Evolutionary conservation across 139 green algal species (phyloP).

Genomic region (Eudorina sp.): DNA sequence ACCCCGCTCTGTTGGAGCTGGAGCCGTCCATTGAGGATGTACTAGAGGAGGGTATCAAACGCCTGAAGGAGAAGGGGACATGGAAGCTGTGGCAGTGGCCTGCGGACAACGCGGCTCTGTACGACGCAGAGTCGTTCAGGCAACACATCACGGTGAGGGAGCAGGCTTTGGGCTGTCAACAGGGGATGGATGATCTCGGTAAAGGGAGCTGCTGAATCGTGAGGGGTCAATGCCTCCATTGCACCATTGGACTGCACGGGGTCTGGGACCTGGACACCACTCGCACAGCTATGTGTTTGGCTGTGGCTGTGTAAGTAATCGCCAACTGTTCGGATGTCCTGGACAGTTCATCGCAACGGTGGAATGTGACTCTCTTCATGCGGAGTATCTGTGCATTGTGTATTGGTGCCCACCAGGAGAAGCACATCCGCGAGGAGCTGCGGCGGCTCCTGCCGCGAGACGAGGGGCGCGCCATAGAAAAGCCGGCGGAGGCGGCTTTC

Average conservation of each 20-base stretch:
- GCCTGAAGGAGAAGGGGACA: slow-evolving; percentile 55
- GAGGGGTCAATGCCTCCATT: too few relatives aligned
- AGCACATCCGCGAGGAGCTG: slow-evolving; percentile 76
- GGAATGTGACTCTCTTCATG: too few relatives aligned
- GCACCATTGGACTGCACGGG: too few relatives aligned
- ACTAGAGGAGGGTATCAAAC: slow-evolving; percentile 75
- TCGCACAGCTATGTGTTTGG: too few relatives aligned
- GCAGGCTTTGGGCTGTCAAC: background rate
- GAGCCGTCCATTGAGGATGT: slow-evolving; percentile 76
- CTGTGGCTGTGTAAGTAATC: too few relatives aligned
- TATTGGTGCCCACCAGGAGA: slow-evolving; percentile 61
- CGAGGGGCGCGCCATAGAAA: slow-evolving; percentile 76
- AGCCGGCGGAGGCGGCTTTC: slow-evolving; percentile 82
- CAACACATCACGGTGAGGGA: slow-evolving; percentile 53
- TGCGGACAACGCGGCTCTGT: slow-evolving; percentile 65
- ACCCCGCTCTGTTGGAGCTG: slow-evolving; percentile 31
- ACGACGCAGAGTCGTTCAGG: slow-evolving; percentile 75
- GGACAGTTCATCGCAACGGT: too few relatives aligned
- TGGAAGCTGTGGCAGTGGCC: slow-evolving; percentile 70
- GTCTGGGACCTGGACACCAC: too few relatives aligned
- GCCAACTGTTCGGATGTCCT: too few relatives aligned
- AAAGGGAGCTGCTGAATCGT: background rate
- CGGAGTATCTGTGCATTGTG: too few relatives aligned
- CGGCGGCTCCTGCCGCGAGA: slow-evolving; percentile 77
- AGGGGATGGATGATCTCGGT: background rate